These are phyloP conservation scores for Emergomyces orientalis DNA, from an alignment of 2,329 filamentous ascomycete genomes.

Conservation along the genomic window DNA sequence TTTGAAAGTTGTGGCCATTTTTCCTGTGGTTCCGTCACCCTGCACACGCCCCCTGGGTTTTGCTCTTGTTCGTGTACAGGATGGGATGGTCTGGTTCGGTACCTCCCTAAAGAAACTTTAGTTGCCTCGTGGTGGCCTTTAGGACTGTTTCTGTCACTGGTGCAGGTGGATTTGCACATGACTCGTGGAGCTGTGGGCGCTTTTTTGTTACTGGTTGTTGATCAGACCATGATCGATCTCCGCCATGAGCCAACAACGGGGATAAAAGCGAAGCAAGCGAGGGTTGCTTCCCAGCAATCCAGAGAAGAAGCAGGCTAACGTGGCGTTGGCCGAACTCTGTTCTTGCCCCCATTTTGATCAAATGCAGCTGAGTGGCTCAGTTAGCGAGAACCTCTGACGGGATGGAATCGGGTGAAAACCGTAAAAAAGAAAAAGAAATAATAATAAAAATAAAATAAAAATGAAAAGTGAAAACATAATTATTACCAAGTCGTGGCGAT, in stretches of 20 bases:
- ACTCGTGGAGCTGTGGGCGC: neutral
- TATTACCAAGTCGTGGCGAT: constrained; percentile 2
- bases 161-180: constrained; percentile 4
- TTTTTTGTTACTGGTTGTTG: neutral
- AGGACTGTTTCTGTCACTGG: neutral
- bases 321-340: neutral
- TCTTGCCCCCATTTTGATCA: neutral
- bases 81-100: neutral
- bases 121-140: constrained; percentile 8
- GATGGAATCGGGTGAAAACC: neutral
- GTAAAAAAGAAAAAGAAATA: neutral
- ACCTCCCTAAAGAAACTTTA: constrained; percentile 2
- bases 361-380: constrained; percentile 9
- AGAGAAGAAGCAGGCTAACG: neutral
- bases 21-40: neutral
- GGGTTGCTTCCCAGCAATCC: neutral
- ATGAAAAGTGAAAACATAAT: neutral
- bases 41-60: neutral
- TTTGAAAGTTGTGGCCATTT: neutral
- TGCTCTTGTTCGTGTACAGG: neutral
- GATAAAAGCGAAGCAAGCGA: neutral
- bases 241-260: neutral
- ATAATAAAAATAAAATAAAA: neutral
- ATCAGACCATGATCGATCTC: constrained; percentile 1
- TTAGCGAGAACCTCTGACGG: constrained; percentile 10